Evolutionary conservation across 331 rosid genomes (phyloP), one percentile per base, ranked within the genome.

Genomic region (Prunus yedoensis): DNA sequence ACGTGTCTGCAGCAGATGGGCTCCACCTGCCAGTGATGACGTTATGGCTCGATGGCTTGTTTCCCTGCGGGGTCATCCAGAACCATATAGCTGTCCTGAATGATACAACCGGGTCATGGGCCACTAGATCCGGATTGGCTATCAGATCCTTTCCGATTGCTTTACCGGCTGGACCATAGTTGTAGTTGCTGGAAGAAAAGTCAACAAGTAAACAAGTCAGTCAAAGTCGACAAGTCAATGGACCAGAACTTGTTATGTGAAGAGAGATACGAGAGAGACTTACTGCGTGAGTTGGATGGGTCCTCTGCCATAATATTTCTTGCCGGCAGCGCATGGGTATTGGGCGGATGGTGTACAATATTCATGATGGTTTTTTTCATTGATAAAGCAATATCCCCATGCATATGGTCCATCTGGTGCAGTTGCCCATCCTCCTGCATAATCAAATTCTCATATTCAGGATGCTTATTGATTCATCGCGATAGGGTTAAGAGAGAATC

Each of bases 71-170:
- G 4, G 90, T 91, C 93, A 91, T 88, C 96, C 93, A 88, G 72
- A 91, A 91, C 96, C 96, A 91, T 30, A 91, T 11, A 8, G 93
- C 91, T 17, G 91, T 87, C 77, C 77, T 84, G 83, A 89, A 89
- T 8, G 94, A 79, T 2, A 87, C 70, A 0, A 71, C 79, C 4
- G 85, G 72, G 58, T 89, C 25, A 2, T 88, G 78, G 11, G 90
- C 84, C 2, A 89, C 94, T n/a, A 84, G 71, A 30, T 91, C 93
- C 0, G 94, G 94, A 54, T 89, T 81, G 80, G 82, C 86, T 25
- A 84, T 2, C 15, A 91, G 52, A 69, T 87, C 94, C 73, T 15
- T 38, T 2, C 35, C 25, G 4, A 89, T 70, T 5, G 83, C 94
- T 49, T 23, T 18, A 16, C 93, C 91, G 0, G 92, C 94, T 78